Evolutionary conservation across 177 flowering plant species (phyloP), one percentile per base, ranked within the genome.

Genomic region (Telopea speciosissima): DNA sequence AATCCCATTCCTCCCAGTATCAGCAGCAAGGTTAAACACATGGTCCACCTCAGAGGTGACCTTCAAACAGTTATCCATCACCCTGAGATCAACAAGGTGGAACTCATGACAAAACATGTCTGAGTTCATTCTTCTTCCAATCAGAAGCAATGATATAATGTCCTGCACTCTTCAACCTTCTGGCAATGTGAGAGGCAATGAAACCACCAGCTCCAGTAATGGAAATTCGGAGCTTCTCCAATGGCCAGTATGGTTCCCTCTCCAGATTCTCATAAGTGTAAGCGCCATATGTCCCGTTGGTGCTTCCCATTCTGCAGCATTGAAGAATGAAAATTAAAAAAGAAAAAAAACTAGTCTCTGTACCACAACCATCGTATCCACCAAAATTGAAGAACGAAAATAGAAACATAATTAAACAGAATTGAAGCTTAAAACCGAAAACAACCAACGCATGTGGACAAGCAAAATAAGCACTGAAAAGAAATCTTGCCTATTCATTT

Each of bases 1-100:
- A 94, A 94, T n/a, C 98, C 98, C 98, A 93, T 93, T 25, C 98
- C 98, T 73, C 98, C 98, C 98, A 93, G n/a, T 93, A 81, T 93
- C 98, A 72, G 98, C 98, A 70, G 97, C 98, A n/a, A 94, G 89
- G 83, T 94, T 94, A 72, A 94, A 94, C 8, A 94, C 98, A 80
- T 94, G 98, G 68, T 94, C 95, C 25, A 89, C 96, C 1, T 79
- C 88, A 60, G 83, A 72, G 8, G 97, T 92, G 63, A 94, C 97
- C 79, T 88, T 92, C 81, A 92, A 72, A 76, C 98, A 94, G 70
- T 94, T 94, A 19, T 94, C 97, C 98, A 94, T 94, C 67, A 92
- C 97, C 81, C 98, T 84, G 3, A 92, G 91, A 77, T 94, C 98
- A 44, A 84, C 96, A 63, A 94, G 93, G 74, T 94, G 97, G 79